Base-by-base conservation (phyloP, 371 early-diverging fungal species). In the Mortierella sp. region DNA sequence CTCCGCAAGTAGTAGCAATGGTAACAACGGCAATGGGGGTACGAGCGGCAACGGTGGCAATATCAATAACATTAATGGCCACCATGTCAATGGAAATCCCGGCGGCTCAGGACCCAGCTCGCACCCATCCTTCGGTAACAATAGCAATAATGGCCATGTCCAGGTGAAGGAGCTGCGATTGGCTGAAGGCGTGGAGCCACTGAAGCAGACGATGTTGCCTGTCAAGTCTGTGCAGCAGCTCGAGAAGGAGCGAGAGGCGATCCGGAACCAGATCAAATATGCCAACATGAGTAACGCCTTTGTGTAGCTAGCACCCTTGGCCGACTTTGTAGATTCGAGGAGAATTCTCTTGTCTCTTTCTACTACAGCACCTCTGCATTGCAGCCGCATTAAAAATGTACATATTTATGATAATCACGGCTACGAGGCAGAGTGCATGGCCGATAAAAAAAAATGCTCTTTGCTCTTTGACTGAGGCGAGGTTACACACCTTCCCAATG, bases 221-320 rank as follows among this genome's bases (percentile, higher is more conserved):
- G 73, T 72, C 55, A 72, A 67, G 48, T 60, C 73, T n/a, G 73
- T 62, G 2, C 73, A 72, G 42, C 73, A 72, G 54, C 53, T 72
- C 12, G 73, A 66, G 53, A 72, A 72, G 67, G 73, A 72, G 55
- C 61, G 66, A 6, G 67, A 66, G 58, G 73, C 66, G 32, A 61
- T 66, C 28, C 57, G 67, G 2, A 57, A 61, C 53, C 65, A 65
- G 37, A 11, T 60, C 42, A 26, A 51, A 14, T 64, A 50, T 42
- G 56, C 56, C 27, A 55, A 44, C 30, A 64, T 39, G 69, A 68
- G 43, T 41, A 61, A 56, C 27, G 60, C 55, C 7, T 60, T 66
- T 14, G 37, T 34, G 7, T 34, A 34, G 37, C 14, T 34, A 34
- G 37, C 14, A 4, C 14, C 14, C 1, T 4, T 34, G 7, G 7